Evolutionary conservation across 352 stramenopile species (phyloP).

Genomic region (Phytophthora litchii): DNA sequence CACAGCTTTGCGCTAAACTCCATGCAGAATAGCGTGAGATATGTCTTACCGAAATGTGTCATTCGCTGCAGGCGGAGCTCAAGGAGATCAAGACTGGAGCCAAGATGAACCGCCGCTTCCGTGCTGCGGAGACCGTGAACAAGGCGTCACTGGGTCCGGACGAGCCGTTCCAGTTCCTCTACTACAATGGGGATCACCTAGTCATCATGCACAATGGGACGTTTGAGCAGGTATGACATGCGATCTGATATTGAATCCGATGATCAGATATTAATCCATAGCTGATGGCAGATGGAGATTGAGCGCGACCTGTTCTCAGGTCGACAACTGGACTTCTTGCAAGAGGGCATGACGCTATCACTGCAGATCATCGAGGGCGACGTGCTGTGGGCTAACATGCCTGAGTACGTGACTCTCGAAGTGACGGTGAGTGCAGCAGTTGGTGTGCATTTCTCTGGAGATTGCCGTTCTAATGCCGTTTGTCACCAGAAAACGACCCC

Average conservation of each 20-base stretch:
- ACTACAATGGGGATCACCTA: constrained; percentile 78
- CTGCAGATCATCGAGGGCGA: constrained; percentile 87
- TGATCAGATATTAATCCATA: background rate
- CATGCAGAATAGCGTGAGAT: background rate
- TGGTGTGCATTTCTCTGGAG: constrained; percentile 3
- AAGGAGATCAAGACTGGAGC: constrained; percentile 89
- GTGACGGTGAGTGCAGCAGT: constrained; percentile 53
- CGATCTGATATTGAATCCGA: background rate
- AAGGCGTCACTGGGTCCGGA: constrained; percentile 80
- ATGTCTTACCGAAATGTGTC: constrained; percentile 7
- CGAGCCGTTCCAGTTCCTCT: constrained; percentile 84
- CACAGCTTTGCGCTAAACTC: background rate
- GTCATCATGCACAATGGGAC: constrained; percentile 84
- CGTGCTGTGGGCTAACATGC: constrained; percentile 88
- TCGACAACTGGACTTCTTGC: constrained; percentile 77
- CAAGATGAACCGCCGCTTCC: constrained; percentile 86
- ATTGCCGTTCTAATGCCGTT: constrained; percentile 5
- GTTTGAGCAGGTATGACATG: constrained; percentile 75
- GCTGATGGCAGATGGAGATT: constrained; percentile 66
- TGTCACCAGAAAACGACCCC: constrained; percentile 66
- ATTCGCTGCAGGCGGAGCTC: constrained; percentile 59
- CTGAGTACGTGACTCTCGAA: constrained; percentile 74
- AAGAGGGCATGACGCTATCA: constrained; percentile 80
- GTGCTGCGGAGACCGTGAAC: constrained; percentile 76
- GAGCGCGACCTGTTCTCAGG: constrained; percentile 68